Conservation (phyloP, 306 rosid species). For the Herpetospermum pedunculosum region DNA sequence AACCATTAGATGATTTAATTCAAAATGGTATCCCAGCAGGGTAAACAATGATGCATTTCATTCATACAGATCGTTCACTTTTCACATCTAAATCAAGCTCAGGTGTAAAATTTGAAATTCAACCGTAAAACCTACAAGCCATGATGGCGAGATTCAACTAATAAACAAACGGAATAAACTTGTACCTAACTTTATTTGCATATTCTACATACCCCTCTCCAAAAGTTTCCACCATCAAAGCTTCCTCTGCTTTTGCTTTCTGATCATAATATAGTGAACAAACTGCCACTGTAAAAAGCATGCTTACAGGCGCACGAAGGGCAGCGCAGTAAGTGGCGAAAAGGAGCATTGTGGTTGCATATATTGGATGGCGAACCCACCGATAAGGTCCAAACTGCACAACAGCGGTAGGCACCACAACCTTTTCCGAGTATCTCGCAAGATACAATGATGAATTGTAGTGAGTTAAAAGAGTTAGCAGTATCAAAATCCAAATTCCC, state of each 20-base stretch:
- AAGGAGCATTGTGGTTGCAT: slow-evolving; percentile 62
- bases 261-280: slow-evolving; percentile 66
- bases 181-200: slow-evolving; percentile 65
- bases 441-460: slow-evolving; percentile 75
- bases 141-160: slow-evolving; percentile 20
- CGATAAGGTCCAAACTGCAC: slow-evolving; percentile 94
- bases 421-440: slow-evolving; percentile 82
- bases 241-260: slow-evolving; percentile 81
- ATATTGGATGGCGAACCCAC: slow-evolving; percentile 87
- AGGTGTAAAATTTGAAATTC: not conserved
- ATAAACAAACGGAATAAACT: slow-evolving; percentile 72
- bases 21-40: not conserved
- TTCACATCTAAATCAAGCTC: not conserved
- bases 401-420: slow-evolving; percentile 78
- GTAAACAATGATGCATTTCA: not conserved
- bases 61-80: not conserved
- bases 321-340: slow-evolving; percentile 61
- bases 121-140: not conserved
- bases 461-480: slow-evolving; percentile 56
- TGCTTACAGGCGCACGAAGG: slow-evolving; percentile 67
- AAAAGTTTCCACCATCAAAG: slow-evolving; percentile 80
- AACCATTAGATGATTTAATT: not conserved
- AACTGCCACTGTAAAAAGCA: slow-evolving; percentile 46
- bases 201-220: slow-evolving; percentile 59
- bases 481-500: slow-evolving; percentile 53